Evolutionary conservation across 768 basidiomycete genomes (phyloP), one percentile per base, ranked within the genome.

Genomic region (Phylloporus scabripes): DNA sequence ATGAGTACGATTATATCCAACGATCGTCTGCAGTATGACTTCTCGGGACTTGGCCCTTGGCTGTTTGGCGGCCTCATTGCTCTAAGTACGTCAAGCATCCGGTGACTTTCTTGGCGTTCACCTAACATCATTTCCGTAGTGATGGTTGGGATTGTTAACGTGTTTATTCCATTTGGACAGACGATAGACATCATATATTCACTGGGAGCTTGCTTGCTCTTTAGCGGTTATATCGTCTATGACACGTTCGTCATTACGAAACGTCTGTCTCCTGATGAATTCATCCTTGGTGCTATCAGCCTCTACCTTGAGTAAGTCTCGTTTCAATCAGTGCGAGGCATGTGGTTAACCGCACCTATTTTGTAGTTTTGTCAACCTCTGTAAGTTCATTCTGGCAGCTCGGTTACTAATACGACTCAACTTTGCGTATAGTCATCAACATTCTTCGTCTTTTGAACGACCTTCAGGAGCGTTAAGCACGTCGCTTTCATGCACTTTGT

Each of bases 161-260:
- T 93, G 40, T 87, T 99, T 73, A 72, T 98, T 47, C 94, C 94
- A 1, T 98, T 93, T 73, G 73, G 75, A 60, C 75, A 74, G 48
- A 90, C 86, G 3, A 75, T 87, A 72, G 92, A 97, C 60, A 74
- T 97, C 48, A 71, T 90, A 46, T 87, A 83, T 58, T 85, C 91
- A 15, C 70, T 82, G 24, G 83, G 84, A 37, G 92, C 85, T 14
- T 84, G 83, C 56, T 71, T 95, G 41, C 66, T 95, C 52, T 94
- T 94, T 75, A 87, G 86, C 46, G 92, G 88, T 24, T 96, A 93
- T 63, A 76, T 95, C 57, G 81, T 93, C 57, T 93, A 85, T 61
- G 92, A 94, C 67, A 97, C 95, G 2, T 92, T 87, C 66, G 65
- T 81, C 54, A 94, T 98, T 74, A 92, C 89, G 71, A 84, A 83